Conservation (phyloP, 331 rosid genomes). For the Rhamnella rubrinervis region DNA sequence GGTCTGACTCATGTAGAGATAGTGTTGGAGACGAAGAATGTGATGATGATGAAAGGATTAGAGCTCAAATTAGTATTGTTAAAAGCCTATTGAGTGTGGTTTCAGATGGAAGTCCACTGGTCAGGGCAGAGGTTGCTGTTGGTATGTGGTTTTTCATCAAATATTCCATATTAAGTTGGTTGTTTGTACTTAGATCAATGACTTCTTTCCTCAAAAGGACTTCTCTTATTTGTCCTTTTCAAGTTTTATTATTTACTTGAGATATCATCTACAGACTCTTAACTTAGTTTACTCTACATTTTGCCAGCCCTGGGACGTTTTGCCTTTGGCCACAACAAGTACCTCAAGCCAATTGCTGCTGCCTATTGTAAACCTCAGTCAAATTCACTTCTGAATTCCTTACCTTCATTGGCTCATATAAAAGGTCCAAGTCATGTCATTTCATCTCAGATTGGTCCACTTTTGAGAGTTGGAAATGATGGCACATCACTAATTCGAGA, state of each 20-base stretch:
- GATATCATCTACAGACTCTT: not conserved
- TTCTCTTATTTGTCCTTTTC: too few relatives aligned
- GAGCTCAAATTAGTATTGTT: slow-evolving; percentile 82
- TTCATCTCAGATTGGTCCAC: slow-evolving; percentile 85
- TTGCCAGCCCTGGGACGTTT: slow-evolving; percentile 82
- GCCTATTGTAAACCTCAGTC: slow-evolving; percentile 91
- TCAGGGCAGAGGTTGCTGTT: slow-evolving; percentile 96
- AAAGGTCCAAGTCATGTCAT: slow-evolving; percentile 55
- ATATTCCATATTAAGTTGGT: slow-evolving; percentile 11
- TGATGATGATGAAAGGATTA: slow-evolving; percentile 84
- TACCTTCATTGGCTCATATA: slow-evolving; percentile 74
- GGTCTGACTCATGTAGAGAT: slow-evolving; percentile 64
- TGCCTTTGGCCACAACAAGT: slow-evolving; percentile 95
- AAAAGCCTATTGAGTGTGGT: slow-evolving; percentile 71
- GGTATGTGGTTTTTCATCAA: slow-evolving; percentile 62
- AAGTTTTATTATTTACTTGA: too few relatives aligned
- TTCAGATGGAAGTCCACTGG: slow-evolving; percentile 97
- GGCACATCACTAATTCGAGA: slow-evolving; percentile 62
- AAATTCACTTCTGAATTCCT: slow-evolving; percentile 69
- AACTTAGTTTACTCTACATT: not conserved
- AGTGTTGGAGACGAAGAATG: slow-evolving; percentile 76
- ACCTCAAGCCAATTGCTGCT: slow-evolving; percentile 90
- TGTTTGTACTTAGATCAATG: too few relatives aligned
- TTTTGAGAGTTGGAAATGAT: slow-evolving; percentile 73
- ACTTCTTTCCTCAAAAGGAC: too few relatives aligned